phyloP scores from a whole-genome alignment of 192 early-diverging fungal genomes.

The Funneliformis geosporum region DNA sequence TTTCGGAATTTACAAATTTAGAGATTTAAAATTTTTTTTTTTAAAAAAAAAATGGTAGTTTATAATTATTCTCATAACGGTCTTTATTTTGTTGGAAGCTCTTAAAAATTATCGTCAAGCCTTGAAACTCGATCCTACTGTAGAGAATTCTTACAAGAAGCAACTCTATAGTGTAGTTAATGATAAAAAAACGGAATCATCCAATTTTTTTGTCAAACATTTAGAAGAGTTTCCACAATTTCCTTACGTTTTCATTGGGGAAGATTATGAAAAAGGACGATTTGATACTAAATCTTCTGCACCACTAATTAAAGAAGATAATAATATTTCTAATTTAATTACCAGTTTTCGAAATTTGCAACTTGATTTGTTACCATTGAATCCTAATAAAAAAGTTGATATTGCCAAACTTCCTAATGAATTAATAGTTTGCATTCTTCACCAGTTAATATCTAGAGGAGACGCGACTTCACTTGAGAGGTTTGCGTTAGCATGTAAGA shows the following conservation, averaged over 20 bases:
- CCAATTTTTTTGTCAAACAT: slow-evolving; percentile 12
- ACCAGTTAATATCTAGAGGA: slow-evolving; percentile 30
- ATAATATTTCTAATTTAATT: slow-evolving; percentile 5
- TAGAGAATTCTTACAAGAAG: slow-evolving; percentile 38
- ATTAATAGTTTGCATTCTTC: slow-evolving; percentile 35
- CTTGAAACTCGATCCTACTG: slow-evolving; percentile 38
- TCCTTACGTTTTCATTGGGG: background rate
- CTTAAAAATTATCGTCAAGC: slow-evolving; percentile 39
- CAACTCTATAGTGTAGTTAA: slow-evolving; percentile 23
- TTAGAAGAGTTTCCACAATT: slow-evolving; percentile 14
- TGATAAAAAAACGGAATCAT: background rate
- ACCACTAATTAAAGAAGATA: background rate
- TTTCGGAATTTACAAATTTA: background rate
- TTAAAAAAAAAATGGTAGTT: background rate
- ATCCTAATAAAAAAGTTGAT: slow-evolving; percentile 36
- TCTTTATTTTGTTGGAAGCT: slow-evolving; percentile 23
- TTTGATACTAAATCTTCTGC: background rate
- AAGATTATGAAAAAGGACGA: background rate
- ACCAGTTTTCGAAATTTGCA: slow-evolving; percentile 19
- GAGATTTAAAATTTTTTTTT: background rate
- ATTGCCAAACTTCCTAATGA: slow-evolving; percentile 46
- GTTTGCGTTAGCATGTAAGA: slow-evolving; percentile 42
- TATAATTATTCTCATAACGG: background rate
- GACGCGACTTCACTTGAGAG: slow-evolving; percentile 35
- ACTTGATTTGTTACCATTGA: slow-evolving; percentile 31